Base-by-base conservation (phyloP, 768 basidiomycete genomes). In the Pilatotrama ljubarskyi region DNA sequence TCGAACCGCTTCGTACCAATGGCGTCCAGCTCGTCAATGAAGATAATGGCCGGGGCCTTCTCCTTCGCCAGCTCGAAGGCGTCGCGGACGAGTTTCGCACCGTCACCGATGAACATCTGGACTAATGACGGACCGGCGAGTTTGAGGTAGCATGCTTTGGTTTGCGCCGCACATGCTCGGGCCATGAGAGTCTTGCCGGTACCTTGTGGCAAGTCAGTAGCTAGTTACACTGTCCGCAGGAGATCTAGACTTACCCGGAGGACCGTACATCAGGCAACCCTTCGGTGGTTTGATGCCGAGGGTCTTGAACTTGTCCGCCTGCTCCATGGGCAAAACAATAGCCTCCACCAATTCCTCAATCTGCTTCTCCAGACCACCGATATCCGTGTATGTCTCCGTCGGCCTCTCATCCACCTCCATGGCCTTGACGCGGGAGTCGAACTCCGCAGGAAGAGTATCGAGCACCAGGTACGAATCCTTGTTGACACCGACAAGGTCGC, bases 61-160 rank as follows among this genome's bases (percentile, higher is more conserved):
- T 97, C 92, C 75, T 98, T 98, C 17, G 97, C 97, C 46, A 99
- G 82, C 46, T 95, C 95, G 72, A 99, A 98, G 3, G 96, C 96
- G 69, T 99, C 97, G 46, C 97, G 92, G 20, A 99, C 97, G 51
- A 99, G 86, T 74, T 98, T 98, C 55, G 97, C 97, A 69, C 97
- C 97, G 73, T 98, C 97, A 75, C 97, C 97, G 66, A 99, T 99
- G 75, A 96, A 99, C 97, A 98, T 99, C 76, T 99, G 97, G 13
- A 99, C 97, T 52, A 99, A 84, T 51, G 95, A 95, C 24, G 97
- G 96, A 18, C 94, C 97, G 36, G 97, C 97, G 25, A 99, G 85
- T 75, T 99, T 98, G 64, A 99, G 84, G 73, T 96, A 99, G 74
- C 96, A 98, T 8, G 97, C 97, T 65, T 96, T 91, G 46, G 97